Percentiles rank a stretch among this genome's conserved stretches.
These are phyloP conservation scores for Arthrinium puccinioides DNA, from an alignment of 2,329 filamentous ascomycete species.

Conservation along the genomic window DNA sequence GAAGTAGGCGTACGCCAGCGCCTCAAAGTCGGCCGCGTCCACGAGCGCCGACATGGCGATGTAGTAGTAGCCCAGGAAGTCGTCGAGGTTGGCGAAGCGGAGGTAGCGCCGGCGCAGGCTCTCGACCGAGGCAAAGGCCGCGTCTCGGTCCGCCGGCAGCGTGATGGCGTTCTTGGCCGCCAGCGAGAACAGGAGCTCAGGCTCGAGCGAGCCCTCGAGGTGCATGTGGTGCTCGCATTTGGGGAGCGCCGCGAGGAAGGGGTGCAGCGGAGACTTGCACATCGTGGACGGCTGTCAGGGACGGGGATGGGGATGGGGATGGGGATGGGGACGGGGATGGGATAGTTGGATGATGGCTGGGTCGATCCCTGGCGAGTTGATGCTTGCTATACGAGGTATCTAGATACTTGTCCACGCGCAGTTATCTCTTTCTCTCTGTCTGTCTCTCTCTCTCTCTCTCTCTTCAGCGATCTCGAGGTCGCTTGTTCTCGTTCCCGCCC, in stretches of 20 bases:
- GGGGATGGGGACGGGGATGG: too few relatives aligned
- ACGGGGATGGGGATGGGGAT: too few relatives aligned
- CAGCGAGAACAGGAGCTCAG: conserved; percentile 45
- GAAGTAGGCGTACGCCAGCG: conserved; percentile 6
- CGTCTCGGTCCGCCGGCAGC: conserved; percentile 47
- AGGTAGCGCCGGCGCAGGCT: conserved; percentile 57
- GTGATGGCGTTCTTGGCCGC: conserved; percentile 58
- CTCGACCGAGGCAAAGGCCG: conserved; percentile 56
- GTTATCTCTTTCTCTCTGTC: too few relatives aligned
- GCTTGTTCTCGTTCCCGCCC: too few relatives aligned
- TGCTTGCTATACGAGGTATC: too few relatives aligned
- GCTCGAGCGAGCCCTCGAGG: conserved; percentile 35
- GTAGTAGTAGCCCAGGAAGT: conserved; percentile 56
- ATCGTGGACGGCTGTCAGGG: conserved; percentile 35
- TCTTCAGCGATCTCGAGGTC: too few relatives aligned
- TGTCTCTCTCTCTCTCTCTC: too few relatives aligned
- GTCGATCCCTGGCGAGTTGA: too few relatives aligned
- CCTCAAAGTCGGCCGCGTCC: conserved; percentile 2
- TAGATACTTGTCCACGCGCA: too few relatives aligned
- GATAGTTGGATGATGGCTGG: too few relatives aligned
- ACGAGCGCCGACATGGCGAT: conserved; percentile 1
- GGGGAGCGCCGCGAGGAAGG: conserved; percentile 53
- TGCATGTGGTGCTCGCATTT: conserved; percentile 40
- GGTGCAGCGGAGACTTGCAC: conserved; percentile 48
- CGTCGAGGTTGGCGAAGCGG: conserved; percentile 62